Conservation (phyloP, 2,329 filamentous ascomycete genomes). For the Aureobasidium melanogenum region DNA sequence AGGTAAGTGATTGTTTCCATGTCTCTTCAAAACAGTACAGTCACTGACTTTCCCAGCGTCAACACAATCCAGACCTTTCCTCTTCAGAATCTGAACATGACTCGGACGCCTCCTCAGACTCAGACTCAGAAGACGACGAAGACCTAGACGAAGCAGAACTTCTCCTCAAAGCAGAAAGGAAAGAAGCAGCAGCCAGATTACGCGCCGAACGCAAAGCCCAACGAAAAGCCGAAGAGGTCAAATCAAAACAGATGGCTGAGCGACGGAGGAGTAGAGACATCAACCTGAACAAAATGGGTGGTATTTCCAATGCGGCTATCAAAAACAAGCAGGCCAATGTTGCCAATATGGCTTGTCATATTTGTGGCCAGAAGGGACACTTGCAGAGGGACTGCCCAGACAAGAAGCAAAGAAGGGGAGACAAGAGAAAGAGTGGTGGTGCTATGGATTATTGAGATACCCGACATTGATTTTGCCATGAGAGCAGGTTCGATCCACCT, state of each 20-base stretch:
- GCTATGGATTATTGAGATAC: background rate
- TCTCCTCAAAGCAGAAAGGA: conserved; percentile 37
- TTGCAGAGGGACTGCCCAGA: conserved; percentile 48
- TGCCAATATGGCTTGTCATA: conserved; percentile 44
- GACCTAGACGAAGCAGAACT: conserved; percentile 27
- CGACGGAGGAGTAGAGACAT: conserved; percentile 57
- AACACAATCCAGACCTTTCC: conserved; percentile 27
- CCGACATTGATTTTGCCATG: no score
- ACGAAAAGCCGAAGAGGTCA: conserved; percentile 40
- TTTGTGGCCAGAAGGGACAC: conserved; percentile 55
- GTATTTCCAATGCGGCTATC: conserved; percentile 44
- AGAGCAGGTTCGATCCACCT: no score
- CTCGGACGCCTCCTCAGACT: conserved; percentile 25
- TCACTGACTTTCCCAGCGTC: conserved; percentile 26
- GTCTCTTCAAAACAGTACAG: background rate
- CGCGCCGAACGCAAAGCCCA: conserved; percentile 38
- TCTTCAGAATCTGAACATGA: conserved; percentile 24
- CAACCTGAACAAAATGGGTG: conserved; percentile 49
- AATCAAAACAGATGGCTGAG: conserved; percentile 45
- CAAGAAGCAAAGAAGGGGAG: background rate
- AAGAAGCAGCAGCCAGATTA: conserved; percentile 34
- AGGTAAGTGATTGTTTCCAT: conserved; percentile 17
- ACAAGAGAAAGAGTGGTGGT: conserved; percentile 2
- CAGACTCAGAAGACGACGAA: conserved; percentile 23
- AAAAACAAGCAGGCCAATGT: conserved; percentile 24